These are phyloP conservation scores for Heracleum sosnowskyi DNA, from an alignment of 129 eudicot genomes.

Conservation along the genomic window DNA sequence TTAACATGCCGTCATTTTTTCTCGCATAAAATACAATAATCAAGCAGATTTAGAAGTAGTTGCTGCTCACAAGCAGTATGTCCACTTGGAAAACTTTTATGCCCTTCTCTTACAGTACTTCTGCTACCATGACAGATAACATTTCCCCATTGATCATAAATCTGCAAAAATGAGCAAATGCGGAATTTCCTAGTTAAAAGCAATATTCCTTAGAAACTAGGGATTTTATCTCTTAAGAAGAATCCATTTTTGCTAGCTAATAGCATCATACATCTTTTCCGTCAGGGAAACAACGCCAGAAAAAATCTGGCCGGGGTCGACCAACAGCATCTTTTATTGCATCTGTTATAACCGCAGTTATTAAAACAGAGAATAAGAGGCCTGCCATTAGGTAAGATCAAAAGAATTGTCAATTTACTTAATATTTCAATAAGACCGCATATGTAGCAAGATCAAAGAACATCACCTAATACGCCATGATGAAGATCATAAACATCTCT, in stretches of 20 bases:
- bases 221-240: background rate
- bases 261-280: slow-evolving; percentile 64
- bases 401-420: background rate
- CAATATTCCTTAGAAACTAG: background rate
- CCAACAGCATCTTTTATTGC: slow-evolving; percentile 93
- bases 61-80: slow-evolving; percentile 68
- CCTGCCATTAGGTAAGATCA: slow-evolving; percentile 30
- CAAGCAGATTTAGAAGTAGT: background rate
- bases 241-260: background rate
- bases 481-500: slow-evolving; percentile 94
- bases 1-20: background rate
- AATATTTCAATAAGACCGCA: background rate
- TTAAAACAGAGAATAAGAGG: slow-evolving; percentile 51
- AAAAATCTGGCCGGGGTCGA: slow-evolving; percentile 90
- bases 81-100: slow-evolving; percentile 90
- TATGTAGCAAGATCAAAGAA: background rate
- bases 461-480: slow-evolving; percentile 73
- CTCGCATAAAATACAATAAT: background rate
- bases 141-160: slow-evolving; percentile 60
- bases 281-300: slow-evolving; percentile 98
- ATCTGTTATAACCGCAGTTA: slow-evolving; percentile 72
- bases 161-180: slow-evolving; percentile 27
- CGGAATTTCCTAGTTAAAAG: background rate
- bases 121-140: slow-evolving; percentile 75
- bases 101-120: slow-evolving; percentile 56